A percentile compares a stretch with the other conserved stretches of the same genome.
Conservation (phyloP, 2,329 filamentous ascomycete species). For the Nemania sp. region DNA sequence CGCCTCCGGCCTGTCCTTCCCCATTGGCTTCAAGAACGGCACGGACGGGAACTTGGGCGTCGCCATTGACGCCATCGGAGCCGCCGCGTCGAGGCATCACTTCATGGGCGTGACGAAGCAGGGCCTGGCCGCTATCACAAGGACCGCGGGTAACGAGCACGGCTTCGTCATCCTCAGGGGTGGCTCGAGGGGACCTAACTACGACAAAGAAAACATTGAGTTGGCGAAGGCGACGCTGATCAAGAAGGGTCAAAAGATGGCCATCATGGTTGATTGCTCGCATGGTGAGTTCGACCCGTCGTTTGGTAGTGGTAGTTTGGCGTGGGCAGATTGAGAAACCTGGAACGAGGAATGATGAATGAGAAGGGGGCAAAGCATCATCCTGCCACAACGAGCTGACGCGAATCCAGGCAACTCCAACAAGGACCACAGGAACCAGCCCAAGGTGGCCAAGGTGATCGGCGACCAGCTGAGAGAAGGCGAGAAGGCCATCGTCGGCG, state of each 20-base stretch:
- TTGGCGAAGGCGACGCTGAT: constrained; percentile 75
- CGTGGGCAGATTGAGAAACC: background rate
- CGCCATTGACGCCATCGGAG: constrained; percentile 93
- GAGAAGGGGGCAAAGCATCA: too few species aligned
- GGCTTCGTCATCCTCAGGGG: constrained; percentile 96
- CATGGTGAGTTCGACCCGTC: constrained; percentile 65
- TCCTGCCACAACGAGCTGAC: constrained; percentile 19
- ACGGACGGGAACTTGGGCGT: constrained; percentile 91
- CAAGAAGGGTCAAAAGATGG: constrained; percentile 82
- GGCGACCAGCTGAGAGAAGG: constrained; percentile 85
- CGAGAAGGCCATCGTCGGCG: constrained; percentile 86
- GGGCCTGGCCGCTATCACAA: constrained; percentile 90
- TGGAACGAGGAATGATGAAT: background rate
- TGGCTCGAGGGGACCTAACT: constrained; percentile 92
- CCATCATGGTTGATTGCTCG: constrained; percentile 98
- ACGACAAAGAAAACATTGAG: constrained; percentile 81
- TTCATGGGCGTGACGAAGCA: constrained; percentile 99
- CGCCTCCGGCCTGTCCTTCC: constrained; percentile 93
- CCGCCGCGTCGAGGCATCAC: constrained; percentile 84
- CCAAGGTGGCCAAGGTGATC: constrained; percentile 82
- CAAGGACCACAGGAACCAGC: constrained; percentile 97
- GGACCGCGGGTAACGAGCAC: constrained; percentile 92
- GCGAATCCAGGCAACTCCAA: constrained; percentile 77
- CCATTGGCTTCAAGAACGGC: constrained; percentile 99
- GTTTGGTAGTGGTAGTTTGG: too few species aligned